Evolutionary conservation across 1,284 basidiomycete species (phyloP).

Genomic region (Trametes polyzona): DNA sequence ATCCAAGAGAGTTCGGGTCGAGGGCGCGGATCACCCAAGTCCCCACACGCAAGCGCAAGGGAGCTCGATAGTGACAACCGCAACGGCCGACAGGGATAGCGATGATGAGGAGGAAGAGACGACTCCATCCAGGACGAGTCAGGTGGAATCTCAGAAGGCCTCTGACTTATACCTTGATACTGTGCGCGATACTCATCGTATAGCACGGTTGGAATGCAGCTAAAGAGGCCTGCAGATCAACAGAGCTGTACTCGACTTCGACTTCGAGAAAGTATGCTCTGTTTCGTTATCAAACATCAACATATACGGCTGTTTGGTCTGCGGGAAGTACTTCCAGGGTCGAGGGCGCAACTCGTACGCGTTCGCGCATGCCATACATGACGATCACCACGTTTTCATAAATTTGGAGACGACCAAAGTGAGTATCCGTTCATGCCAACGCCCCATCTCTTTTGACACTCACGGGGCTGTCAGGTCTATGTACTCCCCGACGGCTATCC

Average conservation of each 20-base stretch:
- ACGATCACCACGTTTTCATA: slow-evolving; percentile 98
- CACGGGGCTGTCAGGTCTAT: slow-evolving; percentile 71
- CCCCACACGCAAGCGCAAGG: not conserved
- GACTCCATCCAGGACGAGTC: slow-evolving; percentile 37
- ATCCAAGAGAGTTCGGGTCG: slow-evolving; percentile 31
- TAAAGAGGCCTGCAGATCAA: slow-evolving; percentile 61
- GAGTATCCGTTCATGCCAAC: slow-evolving; percentile 24
- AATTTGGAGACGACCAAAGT: slow-evolving; percentile 93
- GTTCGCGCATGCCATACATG: slow-evolving; percentile 96
- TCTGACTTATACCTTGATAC: slow-evolving; percentile 97
- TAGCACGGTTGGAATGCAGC: not conserved
- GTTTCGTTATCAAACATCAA: slow-evolving; percentile 97
- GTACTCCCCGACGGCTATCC: slow-evolving; percentile 97
- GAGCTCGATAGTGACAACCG: not conserved
- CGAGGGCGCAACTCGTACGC: slow-evolving; percentile 92
- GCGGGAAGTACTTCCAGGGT: slow-evolving; percentile 99
- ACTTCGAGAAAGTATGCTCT: slow-evolving; percentile 99
- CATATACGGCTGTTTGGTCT: slow-evolving; percentile 96
- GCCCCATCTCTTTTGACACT: slow-evolving; percentile 1
- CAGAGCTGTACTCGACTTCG: slow-evolving; percentile 90
- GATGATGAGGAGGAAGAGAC: slow-evolving; percentile 60
- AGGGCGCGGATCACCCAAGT: not conserved
- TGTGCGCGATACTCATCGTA: slow-evolving; percentile 57
- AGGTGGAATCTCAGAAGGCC: slow-evolving; percentile 53
- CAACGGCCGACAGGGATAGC: slow-evolving; percentile 30